These are phyloP conservation scores for Cokeromyces recurvatus DNA, from an alignment of 371 early-diverging fungal genomes.

Conservation along the genomic window DNA sequence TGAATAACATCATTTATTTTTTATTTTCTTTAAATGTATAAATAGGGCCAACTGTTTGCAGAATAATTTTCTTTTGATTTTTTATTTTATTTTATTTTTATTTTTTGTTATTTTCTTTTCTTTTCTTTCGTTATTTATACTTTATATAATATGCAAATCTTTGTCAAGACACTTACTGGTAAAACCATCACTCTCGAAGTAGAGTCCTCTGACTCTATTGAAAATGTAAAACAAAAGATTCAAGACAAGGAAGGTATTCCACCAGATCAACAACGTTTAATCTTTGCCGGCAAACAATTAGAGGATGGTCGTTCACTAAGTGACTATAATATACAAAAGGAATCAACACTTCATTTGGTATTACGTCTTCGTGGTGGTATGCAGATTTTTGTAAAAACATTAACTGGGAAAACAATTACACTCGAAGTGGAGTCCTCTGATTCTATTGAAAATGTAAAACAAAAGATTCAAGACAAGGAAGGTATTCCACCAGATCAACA, in stretches of 20 bases:
- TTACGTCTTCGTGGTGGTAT: conserved; percentile 89
- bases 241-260: background rate
- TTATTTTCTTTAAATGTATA: background rate
- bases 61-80: too few relatives aligned
- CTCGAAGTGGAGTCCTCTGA: background rate
- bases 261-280: background rate
- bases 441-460: background rate
- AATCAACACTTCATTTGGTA: conserved; percentile 94
- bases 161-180: conserved; percentile 78
- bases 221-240: conserved; percentile 93
- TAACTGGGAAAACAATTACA: conserved; percentile 28
- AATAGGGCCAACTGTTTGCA: background rate
- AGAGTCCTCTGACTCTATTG: conserved; percentile 93
- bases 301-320: conserved; percentile 87
- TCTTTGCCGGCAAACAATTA: conserved; percentile 74
- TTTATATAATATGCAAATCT: conserved; percentile 54
- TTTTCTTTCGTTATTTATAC: background rate
- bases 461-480: background rate
- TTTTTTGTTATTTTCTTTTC: background rate
- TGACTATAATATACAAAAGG: conserved; percentile 83
- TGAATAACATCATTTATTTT: conserved; percentile 8
- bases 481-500: background rate
- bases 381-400: conserved; percentile 75
- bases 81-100: background rate
- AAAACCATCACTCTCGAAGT: conserved; percentile 92